Evolutionary conservation across 1,284 basidiomycete genomes (phyloP).

Genomic region (Pseudozyma pruni): DNA sequence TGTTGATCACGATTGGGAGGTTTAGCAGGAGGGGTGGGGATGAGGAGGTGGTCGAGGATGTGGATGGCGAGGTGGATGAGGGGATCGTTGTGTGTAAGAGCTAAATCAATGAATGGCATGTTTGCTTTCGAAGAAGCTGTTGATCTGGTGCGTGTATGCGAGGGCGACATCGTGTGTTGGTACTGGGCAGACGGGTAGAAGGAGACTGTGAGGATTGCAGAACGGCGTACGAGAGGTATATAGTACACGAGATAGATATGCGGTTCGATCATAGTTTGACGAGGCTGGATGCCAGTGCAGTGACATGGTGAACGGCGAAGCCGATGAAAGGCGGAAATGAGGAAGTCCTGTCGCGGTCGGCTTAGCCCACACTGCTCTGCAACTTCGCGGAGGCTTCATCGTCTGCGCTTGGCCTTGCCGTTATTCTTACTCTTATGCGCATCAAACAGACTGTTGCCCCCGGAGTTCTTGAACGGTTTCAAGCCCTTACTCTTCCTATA

Average conservation of each 20-base stretch:
- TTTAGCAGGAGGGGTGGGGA: slow-evolving; percentile 17
- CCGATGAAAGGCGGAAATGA: no score
- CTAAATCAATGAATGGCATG: no score
- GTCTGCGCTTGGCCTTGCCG: slow-evolving; percentile 56
- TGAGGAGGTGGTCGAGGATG: slow-evolving; percentile 15
- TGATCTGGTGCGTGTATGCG: no score
- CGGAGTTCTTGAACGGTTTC: slow-evolving; percentile 52
- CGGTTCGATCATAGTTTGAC: no score
- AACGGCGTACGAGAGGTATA: slow-evolving; percentile 6
- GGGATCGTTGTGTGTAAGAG: slow-evolving; percentile 58
- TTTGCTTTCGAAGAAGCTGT: no score
- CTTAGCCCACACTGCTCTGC: no score
- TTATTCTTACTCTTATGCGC: slow-evolving; percentile 51
- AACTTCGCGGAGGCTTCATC: no score
- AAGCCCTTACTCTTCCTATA: slow-evolving; percentile 54
- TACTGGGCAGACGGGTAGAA: no score
- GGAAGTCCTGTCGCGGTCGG: no score
- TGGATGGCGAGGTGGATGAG: slow-evolving; percentile 55
- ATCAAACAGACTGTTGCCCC: slow-evolving; percentile 36
- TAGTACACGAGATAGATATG: slow-evolving; percentile 30
- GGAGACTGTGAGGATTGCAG: background rate
- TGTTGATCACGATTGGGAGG: slow-evolving; percentile 63
- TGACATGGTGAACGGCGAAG: no score
- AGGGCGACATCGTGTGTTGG: no score
- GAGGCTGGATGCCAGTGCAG: no score